Base-by-base conservation (phyloP, 140 eudicot genomes). In the Oenanthe javanica region DNA sequence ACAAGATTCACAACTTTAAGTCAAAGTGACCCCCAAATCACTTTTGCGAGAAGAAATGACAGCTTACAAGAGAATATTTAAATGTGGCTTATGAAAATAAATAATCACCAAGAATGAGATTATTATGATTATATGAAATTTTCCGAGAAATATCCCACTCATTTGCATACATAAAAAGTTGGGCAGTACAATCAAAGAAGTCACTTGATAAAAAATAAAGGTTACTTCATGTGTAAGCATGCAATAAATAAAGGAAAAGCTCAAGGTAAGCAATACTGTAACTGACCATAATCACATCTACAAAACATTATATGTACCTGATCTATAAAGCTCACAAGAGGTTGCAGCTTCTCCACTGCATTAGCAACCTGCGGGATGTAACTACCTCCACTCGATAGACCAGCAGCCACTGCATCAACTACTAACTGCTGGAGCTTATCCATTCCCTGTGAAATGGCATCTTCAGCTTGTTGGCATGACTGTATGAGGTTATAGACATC, bases 381-480 rank as follows among this genome's bases (percentile, higher is more conserved):
- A 77, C 83, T 74, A 55, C 90, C 93, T 57, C 86, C 95, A 14
- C 81, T 88, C 18, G 79, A 83, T 48, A 43, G 82, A 57, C 86
- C 91, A 72, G 79, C 78, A 45, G 92, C 91, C 63, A 93, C 82
- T 38, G 87, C 90, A 6, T 67, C 73, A 27, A 89, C 88, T 55
- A 96, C 73, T 82, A 86, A 86, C 55, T 88, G 91, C 77, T 91
- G 96, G 50, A 93, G 91, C 83, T 87, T 91, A n/a, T 88, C 93
- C 97, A 93, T 88, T 79, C 96, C 99, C 79, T 93, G 97, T 59
- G 98, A 86, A 21, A 96, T 89, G 31, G 99, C 97, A 81, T 96
- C 99, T 88, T 96, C 99, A 13, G 92, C 90, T 82, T 96, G 99
- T 80, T 96, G 98, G 84, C 98, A 89, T 23, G 92, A 91, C 85